Evolutionary conservation across 768 basidiomycete genomes (phyloP).

Genomic region (Boletus tomentosulus): DNA sequence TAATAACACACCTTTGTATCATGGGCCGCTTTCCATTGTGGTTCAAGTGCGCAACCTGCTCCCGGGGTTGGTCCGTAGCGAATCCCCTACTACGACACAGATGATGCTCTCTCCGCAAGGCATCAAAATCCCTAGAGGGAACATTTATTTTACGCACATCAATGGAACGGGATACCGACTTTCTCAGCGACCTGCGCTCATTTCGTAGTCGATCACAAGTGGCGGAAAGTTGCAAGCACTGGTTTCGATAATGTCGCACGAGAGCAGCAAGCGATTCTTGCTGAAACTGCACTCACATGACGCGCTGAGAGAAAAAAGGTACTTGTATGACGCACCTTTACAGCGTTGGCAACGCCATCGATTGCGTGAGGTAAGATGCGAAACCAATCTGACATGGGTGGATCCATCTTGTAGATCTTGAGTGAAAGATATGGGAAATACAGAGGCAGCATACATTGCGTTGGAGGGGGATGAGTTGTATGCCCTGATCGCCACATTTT

Average conservation of each 20-base stretch:
- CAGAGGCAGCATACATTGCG: constrained; percentile 49
- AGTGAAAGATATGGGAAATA: background rate
- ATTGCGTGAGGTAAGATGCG: constrained; percentile 54
- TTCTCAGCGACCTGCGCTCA: constrained; percentile 49
- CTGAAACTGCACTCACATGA: constrained; percentile 56
- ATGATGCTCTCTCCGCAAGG: constrained; percentile 46
- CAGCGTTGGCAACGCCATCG: constrained; percentile 61
- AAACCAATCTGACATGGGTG: constrained; percentile 84
- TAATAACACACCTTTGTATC: constrained; percentile 36
- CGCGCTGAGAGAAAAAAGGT: background rate
- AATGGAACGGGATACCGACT: constrained; percentile 34
- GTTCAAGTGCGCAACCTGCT: constrained; percentile 42
- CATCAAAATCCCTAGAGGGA: constrained; percentile 43
- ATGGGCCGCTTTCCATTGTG: constrained; percentile 65
- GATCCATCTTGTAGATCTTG: constrained; percentile 55
- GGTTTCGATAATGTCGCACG: constrained; percentile 57
- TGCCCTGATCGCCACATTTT: constrained; percentile 58
- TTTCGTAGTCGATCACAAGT: constrained; percentile 31
- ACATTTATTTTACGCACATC: constrained; percentile 6
- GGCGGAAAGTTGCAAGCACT: constrained; percentile 44
- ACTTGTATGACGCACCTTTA: constrained; percentile 45
- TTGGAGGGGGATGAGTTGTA: constrained; percentile 71
- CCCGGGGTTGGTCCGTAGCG: constrained; percentile 20
- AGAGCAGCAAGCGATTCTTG: constrained; percentile 70
- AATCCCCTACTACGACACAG: constrained; percentile 39